These are phyloP conservation scores for Aspergillus spinulosporus DNA, from an alignment of 2,329 filamentous ascomycete genomes.

Conservation along the genomic window DNA sequence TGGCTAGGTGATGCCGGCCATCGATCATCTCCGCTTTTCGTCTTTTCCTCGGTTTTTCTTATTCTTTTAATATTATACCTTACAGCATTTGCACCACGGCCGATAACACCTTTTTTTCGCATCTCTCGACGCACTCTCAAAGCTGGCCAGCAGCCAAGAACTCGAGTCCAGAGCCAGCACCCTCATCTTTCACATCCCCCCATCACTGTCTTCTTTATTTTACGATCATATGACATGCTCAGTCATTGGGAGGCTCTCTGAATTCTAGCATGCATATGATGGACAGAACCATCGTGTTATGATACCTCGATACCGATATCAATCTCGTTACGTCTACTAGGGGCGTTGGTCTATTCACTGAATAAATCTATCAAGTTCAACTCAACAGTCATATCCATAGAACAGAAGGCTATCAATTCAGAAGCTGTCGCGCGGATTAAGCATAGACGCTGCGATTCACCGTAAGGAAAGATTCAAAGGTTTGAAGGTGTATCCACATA, in stretches of 20 bases:
- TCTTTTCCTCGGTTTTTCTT: constrained; percentile 11
- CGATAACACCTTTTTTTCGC: too few species aligned
- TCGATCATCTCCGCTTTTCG: neutral
- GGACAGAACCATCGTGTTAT: neutral
- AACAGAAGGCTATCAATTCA: too few species aligned
- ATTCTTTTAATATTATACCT: neutral
- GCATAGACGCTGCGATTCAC: too few species aligned
- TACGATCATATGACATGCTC: constrained; percentile 3
- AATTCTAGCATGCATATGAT: constrained; percentile 10
- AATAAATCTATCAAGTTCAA: too few species aligned
- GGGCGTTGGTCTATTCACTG: neutral
- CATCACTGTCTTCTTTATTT: neutral
- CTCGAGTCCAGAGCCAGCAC: neutral
- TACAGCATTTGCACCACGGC: too few species aligned
- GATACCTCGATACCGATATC: neutral
- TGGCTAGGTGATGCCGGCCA: constrained; percentile 14
- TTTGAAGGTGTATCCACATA: too few species aligned
- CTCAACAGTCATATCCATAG: too few species aligned
- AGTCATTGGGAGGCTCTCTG: constrained; percentile 12
- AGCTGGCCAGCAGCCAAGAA: too few species aligned
- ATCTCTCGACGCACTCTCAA: too few species aligned
- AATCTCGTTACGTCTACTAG: neutral
- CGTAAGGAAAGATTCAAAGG: too few species aligned
- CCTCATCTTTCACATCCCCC: neutral
- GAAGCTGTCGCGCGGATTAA: too few species aligned